Conservation (phyloP, 345 rosid species). For the Syzygium oleosum region DNA sequence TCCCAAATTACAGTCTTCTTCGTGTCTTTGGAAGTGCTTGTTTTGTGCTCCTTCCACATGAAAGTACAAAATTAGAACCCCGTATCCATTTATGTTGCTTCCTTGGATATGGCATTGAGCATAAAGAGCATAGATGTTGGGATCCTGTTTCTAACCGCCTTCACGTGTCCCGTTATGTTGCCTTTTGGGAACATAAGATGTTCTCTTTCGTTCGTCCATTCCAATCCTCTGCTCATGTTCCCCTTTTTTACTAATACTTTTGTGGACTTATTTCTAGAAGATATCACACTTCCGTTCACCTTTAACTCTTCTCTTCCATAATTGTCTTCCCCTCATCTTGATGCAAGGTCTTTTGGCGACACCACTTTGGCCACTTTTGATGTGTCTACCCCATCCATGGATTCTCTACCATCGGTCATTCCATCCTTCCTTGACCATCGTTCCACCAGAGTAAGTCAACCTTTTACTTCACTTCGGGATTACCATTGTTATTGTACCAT, state of each 20-base stretch:
- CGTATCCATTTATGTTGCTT: background rate
- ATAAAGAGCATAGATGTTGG: background rate
- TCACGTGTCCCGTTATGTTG: background rate
- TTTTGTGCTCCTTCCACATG: background rate
- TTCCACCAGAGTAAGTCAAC: background rate
- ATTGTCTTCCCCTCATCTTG: background rate
- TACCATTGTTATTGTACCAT: background rate
- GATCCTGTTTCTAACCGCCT: background rate
- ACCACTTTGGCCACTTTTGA: background rate
- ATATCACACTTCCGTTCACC: background rate
- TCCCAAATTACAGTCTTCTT: background rate
- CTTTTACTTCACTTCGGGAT: background rate
- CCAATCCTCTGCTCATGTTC: background rate
- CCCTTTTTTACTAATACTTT: background rate
- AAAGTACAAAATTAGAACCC: background rate
- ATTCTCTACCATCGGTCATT: background rate
- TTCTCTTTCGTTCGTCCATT: background rate
- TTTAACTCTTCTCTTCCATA: fast-evolving
- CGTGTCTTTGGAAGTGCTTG: fast-evolving
- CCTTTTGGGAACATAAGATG: background rate
- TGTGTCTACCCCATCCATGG: background rate
- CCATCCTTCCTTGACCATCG: fast-evolving
- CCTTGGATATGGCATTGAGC: background rate
- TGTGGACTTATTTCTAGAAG: background rate
- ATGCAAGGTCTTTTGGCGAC: fast-evolving